A percentile compares a stretch with the other conserved stretches of the same genome.
phyloP scores from a whole-genome alignment of 2,329 filamentous ascomycete species.

The Aaosphaeria arxii region DNA sequence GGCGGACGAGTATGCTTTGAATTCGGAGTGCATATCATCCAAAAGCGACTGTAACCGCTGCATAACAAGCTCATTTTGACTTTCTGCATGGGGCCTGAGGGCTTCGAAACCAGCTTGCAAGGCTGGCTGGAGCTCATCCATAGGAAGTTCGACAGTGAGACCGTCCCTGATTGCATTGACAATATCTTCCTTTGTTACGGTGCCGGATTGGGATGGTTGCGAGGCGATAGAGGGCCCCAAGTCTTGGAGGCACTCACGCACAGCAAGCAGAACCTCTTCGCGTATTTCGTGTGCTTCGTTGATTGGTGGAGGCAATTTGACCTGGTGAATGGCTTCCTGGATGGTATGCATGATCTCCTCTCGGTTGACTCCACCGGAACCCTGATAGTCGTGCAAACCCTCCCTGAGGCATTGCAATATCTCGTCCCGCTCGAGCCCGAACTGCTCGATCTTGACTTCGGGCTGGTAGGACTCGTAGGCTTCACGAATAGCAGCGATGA shows the following conservation, averaged over 20 bases:
- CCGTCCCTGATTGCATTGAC: constrained; percentile 57
- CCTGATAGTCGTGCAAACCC: constrained; percentile 73
- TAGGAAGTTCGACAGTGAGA: constrained; percentile 43
- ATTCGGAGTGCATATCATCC: constrained; percentile 60
- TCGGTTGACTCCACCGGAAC: constrained; percentile 61
- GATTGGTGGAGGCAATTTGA: constrained; percentile 70
- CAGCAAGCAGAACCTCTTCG: constrained; percentile 79
- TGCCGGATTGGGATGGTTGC: constrained; percentile 40
- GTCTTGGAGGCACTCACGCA: constrained; percentile 82
- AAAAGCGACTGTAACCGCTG: constrained; percentile 58
- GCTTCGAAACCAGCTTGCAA: constrained; percentile 57
- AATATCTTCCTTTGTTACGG: constrained; percentile 54
- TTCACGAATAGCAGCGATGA: constrained; percentile 81
- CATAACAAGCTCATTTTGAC: constrained; percentile 59
- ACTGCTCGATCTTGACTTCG: constrained; percentile 85
- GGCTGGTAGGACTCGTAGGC: constrained; percentile 87
- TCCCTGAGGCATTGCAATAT: constrained; percentile 83
- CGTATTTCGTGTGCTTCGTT: constrained; percentile 67
- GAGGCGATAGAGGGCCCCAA: constrained; percentile 57
- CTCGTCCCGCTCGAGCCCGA: constrained; percentile 86
- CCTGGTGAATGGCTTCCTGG: constrained; percentile 80
- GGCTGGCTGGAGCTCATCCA: constrained; percentile 55
- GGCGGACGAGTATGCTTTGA: constrained; percentile 76
- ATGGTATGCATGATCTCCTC: constrained; percentile 85
- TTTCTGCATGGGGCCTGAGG: constrained; percentile 49